Evolutionary conservation across 805 yeast species (phyloP), one percentile per base, ranked within the genome.

Genomic region (Lachancea kluyveri): DNA sequence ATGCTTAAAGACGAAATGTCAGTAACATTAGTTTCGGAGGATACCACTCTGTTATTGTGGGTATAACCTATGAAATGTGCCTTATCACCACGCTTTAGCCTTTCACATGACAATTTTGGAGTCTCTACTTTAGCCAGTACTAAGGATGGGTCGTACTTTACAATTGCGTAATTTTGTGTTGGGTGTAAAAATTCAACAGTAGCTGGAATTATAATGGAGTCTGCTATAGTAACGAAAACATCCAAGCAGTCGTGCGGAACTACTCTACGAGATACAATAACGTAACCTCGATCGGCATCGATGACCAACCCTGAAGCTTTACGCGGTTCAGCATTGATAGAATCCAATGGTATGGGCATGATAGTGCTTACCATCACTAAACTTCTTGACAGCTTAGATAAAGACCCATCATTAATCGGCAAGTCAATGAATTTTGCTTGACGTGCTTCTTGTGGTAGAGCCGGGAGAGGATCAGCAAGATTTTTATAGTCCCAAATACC

Each of bases 141-240:
- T 30, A 85, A 60, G 4, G 64, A 48, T 6, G 95, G 86, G 52
- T 88, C 94, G 54, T 85, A 88, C 53, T 83, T 74, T 16, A 88
- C 66, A 35, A 87, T 74, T 1, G 94, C 87, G 56, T 81, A 87
- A 45, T 87, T 87, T 45, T 80, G 84, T 21, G 84, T 74, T 20
- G 96, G 96, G 52, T 87, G 96, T 48, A 85, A 62, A 46, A 86
- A 88, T 14, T 77, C 77, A 16, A 87, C 92, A 41, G 75, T 67
- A 1, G 80, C 96, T 0, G 94, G 85, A 9, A 87, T 70, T 42
- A 79, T 74, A 14, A 84, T 73, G 1, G 94, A 80, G 41, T 88
- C 95, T 4, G 96, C 95, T 50, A 88, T 74, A 3, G 88, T 77
- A 13, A 88, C 69, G 28, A 74, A 67, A 15, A 87, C 68, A 54